Conservation (phyloP, 495 filamentous ascomycete species). For the Trichoderma virens region DNA sequence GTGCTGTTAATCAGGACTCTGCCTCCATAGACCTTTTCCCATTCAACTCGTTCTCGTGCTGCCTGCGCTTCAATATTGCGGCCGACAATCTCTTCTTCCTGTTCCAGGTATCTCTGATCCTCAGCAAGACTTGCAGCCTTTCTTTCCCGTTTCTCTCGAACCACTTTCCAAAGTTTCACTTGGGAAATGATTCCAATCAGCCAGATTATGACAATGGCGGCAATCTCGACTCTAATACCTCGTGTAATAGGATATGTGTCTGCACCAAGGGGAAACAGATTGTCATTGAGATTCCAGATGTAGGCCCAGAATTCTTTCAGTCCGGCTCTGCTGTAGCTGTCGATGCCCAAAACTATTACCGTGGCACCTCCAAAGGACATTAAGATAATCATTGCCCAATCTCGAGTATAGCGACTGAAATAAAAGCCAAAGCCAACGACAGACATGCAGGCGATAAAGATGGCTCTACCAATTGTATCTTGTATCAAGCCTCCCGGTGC, state of each 20-base stretch:
- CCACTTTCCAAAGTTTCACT: slow-evolving; percentile 79
- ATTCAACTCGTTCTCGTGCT: slow-evolving; percentile 58
- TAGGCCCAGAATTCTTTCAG: slow-evolving; percentile 96
- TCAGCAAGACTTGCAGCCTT: slow-evolving; percentile 49
- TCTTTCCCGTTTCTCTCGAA: slow-evolving; percentile 61
- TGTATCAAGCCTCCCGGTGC: slow-evolving; percentile 68
- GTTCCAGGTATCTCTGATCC: slow-evolving; percentile 51
- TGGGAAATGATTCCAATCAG: slow-evolving; percentile 75
- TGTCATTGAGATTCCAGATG: slow-evolving; percentile 75
- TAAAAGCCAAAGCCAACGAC: slow-evolving; percentile 61
- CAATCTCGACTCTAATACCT: slow-evolving; percentile 79
- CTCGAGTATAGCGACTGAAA: slow-evolving; percentile 70
- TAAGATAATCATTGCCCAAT: slow-evolving; percentile 64
- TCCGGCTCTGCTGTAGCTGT: slow-evolving; percentile 83
- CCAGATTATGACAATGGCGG: slow-evolving; percentile 64
- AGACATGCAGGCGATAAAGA: slow-evolving; percentile 69
- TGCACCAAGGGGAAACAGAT: slow-evolving; percentile 68
- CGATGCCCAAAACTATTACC: slow-evolving; percentile 70
- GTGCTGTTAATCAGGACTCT: slow-evolving; percentile 27
- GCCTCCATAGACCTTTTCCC: slow-evolving; percentile 75
- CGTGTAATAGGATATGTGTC: slow-evolving; percentile 79
- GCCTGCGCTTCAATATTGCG: slow-evolving; percentile 61
- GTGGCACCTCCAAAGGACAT: slow-evolving; percentile 81
- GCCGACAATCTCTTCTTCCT: slow-evolving; percentile 62
- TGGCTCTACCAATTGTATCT: slow-evolving; percentile 51